Evolutionary conservation across 2,329 filamentous ascomycete species (phyloP), one percentile per base, ranked within the genome.

Genomic region (Penicillium corylophilum): DNA sequence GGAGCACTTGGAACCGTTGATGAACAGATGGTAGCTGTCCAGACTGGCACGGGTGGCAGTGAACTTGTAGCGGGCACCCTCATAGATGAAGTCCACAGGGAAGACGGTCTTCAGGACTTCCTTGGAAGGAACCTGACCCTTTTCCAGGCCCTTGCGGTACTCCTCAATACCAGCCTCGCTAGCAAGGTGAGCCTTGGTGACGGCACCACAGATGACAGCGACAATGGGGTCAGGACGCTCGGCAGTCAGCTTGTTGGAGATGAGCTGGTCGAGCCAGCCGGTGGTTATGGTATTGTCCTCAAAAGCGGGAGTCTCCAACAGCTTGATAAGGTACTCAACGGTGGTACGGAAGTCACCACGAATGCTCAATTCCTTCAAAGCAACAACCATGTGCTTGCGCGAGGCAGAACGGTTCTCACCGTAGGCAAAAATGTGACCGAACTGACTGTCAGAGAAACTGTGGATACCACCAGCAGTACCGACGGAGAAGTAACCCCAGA

Each of bases 401-500:
- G 94, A 99, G 23, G 94, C 92, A 45, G 91, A 88, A 73, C 94
- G 87, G 79, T 95, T 99, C 81, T 99, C 94, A 55, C 94, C 94
- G 65, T 97, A 99, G 46, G 94, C 95, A 74, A 99, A 99, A 64
- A 99, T 99, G 77, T 99, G 94, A 76, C 94, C 94, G 65, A 99
- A 99, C 71, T 99, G 94, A 68, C 89, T 95, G 79, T 99, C 94
- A 7, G 94, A 97, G 82, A 96, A 99, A 75, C 90, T 96, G 84
- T 99, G 94, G 61, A 99, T 99, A 75, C 92, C 92, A 78, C 92
- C 93, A 50, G 91, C 87, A 9, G 92, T 94, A 78, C 92, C 90
- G 73, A 99, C 94, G 47, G 94, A 99, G 85, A 99, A 99, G 77
- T 99, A 99, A 82, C 94, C 94, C 94, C 94, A 99, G 50, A 97